Base-by-base conservation (phyloP, 352 stramenopile genomes). In the Phytophthora fragariae region DNA sequence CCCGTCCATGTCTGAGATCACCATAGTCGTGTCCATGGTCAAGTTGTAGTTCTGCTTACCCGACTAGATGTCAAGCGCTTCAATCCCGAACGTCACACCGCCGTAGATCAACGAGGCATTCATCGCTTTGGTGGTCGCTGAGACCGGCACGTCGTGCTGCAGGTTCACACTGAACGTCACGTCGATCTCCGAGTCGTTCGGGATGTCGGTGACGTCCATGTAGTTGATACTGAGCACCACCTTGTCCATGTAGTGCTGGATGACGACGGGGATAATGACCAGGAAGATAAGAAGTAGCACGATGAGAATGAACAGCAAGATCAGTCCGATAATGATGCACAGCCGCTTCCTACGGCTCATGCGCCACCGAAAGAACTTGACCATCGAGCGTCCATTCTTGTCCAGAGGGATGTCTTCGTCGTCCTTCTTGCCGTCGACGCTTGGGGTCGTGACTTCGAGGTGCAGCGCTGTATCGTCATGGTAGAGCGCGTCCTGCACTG, bases 181-280 rank as follows among this genome's bases (percentile, higher is more conserved):
- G 31, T 70, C 76, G 21, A 89, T 70, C 10, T 71, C 76, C 37
- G 76, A 73, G 62, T 81, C 79, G 15, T 74, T 75, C 27, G 76
- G 60, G 7, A 90, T 72, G n/a, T 67, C 62, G 19, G 75, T 75
- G 58, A 92, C 77, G 68, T 93, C 86, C 58, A 93, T 69, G 70
- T 85, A 85, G 79, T 92, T 92, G 61, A 92, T 72, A 17, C 56
- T 71, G 19, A 93, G 17, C 24, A 79, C 60, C 57, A 91, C 83
- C 17, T 84, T 60, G 62, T 93, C 65, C 54, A 80, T 78, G 65
- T 86, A 84, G 54, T 80, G 74, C 63, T 91, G 84, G 72, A 91
- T 88, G 21, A 92, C 53, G 9, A 73, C 74, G 31, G 74, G 75
- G 24, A 87, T 75, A 21, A 91, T 71, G 31, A 72, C 81, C 58